Conservation (phyloP, 495 filamentous ascomycete species). For the Cercophora newfieldiana region DNA sequence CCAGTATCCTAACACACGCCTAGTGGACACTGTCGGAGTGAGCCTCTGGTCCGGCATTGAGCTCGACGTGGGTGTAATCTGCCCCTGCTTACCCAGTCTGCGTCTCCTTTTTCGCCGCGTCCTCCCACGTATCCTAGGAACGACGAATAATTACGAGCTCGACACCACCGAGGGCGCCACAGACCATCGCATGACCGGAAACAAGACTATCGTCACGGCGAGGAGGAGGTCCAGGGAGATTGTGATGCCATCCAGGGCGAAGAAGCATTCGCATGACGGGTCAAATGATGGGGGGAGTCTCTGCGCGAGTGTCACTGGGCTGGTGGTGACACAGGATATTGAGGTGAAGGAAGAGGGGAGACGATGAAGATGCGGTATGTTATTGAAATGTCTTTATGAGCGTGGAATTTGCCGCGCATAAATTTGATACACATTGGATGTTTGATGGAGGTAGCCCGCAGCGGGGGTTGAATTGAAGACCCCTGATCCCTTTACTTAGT, state of each 20-base stretch:
- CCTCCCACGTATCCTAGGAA: slow-evolving; percentile 22
- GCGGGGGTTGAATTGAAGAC: too few species aligned
- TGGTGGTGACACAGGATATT: not conserved
- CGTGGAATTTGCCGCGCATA: too few species aligned
- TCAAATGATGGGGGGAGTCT: not conserved
- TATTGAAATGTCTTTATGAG: not conserved
- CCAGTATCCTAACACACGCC: not conserved
- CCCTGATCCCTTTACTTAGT: too few species aligned
- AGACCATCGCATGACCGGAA: not conserved
- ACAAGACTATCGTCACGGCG: not conserved
- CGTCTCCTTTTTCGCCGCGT: slow-evolving; percentile 28
- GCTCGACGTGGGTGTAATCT: slow-evolving; percentile 36
- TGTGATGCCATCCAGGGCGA: not conserved
- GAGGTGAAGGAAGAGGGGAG: not conserved
- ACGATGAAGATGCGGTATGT: not conserved
- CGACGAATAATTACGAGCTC: slow-evolving; percentile 21
- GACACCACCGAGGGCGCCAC: not conserved
- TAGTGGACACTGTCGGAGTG: not conserved
- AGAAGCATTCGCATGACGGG: not conserved
- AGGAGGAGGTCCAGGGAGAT: not conserved
- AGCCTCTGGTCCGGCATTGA: slow-evolving; percentile 27
- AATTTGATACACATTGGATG: too few species aligned
- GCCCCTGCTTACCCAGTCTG: slow-evolving; percentile 33
- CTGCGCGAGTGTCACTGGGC: not conserved
- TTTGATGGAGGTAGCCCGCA: too few species aligned